phyloP scores from a whole-genome alignment of 345 rosid species.

The Salix viminalis region DNA sequence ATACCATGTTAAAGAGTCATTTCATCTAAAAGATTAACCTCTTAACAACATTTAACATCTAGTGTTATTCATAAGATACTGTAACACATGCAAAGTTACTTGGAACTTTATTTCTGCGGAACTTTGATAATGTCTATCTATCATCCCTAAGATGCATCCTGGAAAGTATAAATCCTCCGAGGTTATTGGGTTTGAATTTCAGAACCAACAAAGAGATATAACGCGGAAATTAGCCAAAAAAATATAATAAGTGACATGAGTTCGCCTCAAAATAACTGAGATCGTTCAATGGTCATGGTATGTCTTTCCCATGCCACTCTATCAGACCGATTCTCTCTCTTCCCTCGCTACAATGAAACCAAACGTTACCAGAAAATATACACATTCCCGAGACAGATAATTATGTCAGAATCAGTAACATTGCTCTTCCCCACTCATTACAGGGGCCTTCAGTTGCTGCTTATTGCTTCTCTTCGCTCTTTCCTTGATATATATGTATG shows the following conservation, averaged over 20 bases:
- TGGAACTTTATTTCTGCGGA: constrained; percentile 12
- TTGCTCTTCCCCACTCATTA: not conserved
- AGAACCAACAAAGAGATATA: not conserved
- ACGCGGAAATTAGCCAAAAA: not conserved
- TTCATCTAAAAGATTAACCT: too few relatives aligned
- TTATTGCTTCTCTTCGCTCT: constrained; percentile 6
- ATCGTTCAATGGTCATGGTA: constrained; percentile 2
- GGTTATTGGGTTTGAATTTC: constrained; percentile 7
- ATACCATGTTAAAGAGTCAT: not conserved
- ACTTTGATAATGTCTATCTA: constrained; percentile 5
- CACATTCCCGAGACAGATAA: constrained; percentile 5
- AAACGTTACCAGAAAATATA: constrained; percentile 12
- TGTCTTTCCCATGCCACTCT: constrained; percentile 7
- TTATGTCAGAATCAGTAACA: not conserved
- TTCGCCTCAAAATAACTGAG: not conserved
- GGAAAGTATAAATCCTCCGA: constrained; percentile 11
- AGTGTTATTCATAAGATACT: not conserved
- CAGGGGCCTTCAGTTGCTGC: not conserved
- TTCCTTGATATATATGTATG: not conserved
- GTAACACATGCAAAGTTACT: not conserved
- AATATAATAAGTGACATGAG: not conserved
- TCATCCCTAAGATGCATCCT: not conserved
- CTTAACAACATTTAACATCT: not conserved
- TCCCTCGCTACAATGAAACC: constrained; percentile 12
- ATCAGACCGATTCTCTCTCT: not conserved